Evolutionary conservation across 805 yeast species (phyloP).

Genomic region (Kodamaea hsintzibuensis): DNA sequence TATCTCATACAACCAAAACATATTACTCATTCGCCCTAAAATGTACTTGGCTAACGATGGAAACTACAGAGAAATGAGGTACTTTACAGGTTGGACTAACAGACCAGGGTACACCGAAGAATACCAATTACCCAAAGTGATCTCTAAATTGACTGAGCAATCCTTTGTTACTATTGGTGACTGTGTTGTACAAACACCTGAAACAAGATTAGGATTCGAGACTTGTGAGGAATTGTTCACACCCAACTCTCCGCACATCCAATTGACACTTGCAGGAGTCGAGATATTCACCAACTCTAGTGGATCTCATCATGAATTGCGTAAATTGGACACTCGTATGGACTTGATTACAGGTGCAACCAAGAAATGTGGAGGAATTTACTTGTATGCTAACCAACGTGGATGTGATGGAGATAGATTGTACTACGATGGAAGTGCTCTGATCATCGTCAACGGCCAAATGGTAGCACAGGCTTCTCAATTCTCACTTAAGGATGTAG

Average conservation of each 20-base stretch:
- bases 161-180: constrained; percentile 80
- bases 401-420: constrained; percentile 99
- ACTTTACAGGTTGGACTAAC: constrained; percentile 91
- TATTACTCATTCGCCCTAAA: constrained; percentile 88
- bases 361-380: constrained; percentile 94
- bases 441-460: constrained; percentile 88
- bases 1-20: constrained; percentile 73
- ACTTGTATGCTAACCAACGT: constrained; percentile 88
- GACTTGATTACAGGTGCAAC: constrained; percentile 89
- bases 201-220: constrained; percentile 93
- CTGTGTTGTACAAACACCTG: constrained; percentile 79
- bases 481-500: constrained; percentile 87
- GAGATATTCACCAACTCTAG: constrained; percentile 94
- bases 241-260: constrained; percentile 92
- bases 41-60: constrained; percentile 96
- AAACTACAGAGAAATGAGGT: constrained; percentile 96
- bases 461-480: constrained; percentile 93
- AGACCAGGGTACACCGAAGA: constrained; percentile 68
- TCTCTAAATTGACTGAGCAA: constrained; percentile 70
- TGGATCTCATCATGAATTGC: constrained; percentile 96
- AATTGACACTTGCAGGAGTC: constrained; percentile 93
- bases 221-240: constrained; percentile 98
- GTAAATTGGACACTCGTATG: constrained; percentile 85
- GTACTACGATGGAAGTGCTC: constrained; percentile 96
- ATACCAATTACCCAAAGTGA: constrained; percentile 67